Conservation (phyloP, 2,329 filamentous ascomycete genomes). For the Calonectria hawksworthii region DNA sequence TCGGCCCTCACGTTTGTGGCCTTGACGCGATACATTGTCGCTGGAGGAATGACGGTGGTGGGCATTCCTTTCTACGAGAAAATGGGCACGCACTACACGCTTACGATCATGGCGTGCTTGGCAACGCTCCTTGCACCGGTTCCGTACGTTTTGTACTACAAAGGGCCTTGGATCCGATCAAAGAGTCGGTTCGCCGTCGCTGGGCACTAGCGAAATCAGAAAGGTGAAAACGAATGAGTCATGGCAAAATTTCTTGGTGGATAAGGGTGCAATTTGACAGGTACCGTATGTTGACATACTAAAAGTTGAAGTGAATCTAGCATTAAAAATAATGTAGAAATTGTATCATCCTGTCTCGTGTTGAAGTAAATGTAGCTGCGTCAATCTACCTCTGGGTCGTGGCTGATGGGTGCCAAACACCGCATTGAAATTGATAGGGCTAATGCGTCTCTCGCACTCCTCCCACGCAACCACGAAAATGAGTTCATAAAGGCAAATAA, state of each 20-base stretch:
- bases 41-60: slow-evolving; percentile 52
- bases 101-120: slow-evolving; percentile 51
- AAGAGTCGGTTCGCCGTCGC: slow-evolving; percentile 40
- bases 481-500: too few species aligned
- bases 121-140: slow-evolving; percentile 46
- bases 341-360: too few species aligned
- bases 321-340: too few species aligned
- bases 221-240: neutral
- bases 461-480: too few species aligned
- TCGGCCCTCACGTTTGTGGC: slow-evolving; percentile 51
- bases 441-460: too few species aligned
- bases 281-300: neutral
- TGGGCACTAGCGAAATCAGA: neutral
- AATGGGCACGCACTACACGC: slow-evolving; percentile 50
- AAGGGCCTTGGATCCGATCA: slow-evolving; percentile 37
- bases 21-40: slow-evolving; percentile 48
- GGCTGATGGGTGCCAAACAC: too few species aligned
- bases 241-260: neutral
- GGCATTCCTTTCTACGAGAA: slow-evolving; percentile 52
- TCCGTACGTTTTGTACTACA: slow-evolving; percentile 47
- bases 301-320: too few species aligned
- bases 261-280: neutral
- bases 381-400: too few species aligned
- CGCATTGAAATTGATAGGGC: too few species aligned
- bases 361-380: too few species aligned